Evolutionary conservation across 441 rosid species (phyloP), one percentile per base, ranked within the genome.

Genomic region (Dalechampia spathulata): DNA sequence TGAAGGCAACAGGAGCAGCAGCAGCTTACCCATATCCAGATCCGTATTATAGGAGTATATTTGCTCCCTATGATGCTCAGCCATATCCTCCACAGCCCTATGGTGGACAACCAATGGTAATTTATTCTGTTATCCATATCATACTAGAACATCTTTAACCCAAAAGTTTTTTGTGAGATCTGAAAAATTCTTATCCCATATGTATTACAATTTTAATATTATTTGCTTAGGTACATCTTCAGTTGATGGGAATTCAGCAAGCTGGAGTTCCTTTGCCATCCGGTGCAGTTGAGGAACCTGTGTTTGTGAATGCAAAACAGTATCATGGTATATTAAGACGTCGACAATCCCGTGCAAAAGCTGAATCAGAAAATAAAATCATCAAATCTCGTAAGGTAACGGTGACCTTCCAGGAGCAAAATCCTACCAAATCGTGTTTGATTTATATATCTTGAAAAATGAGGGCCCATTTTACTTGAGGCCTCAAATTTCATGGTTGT

Each of bases 241-340:
- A 91, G 78, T 73, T 91, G 37, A 88, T 91, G 95, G 95, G 91
- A 70, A 84, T 88, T 68, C 98, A 91, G 74, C 98, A 91, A 64
- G 89, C 86, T 71, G 98, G 92, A 42, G 90, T 88, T 68, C 98
- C 98, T 47, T 68, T 91, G 71, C 95, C 89, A 58, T 74, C 96
- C 41, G 91, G 83, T 74, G 81, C 96, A 52, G 77, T 88, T 42
- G 94, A 85, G 47, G 92, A 80, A 42, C 94, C 99, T 0, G 78
- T 89, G 65, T 92, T 70, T 62, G 95, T 91, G 27, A 91, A 91
- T 72, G 83, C 98, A 41, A 91, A 88, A 77, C 95, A 91, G 71
- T 91, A 86, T 68, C 87, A 89, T 60, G 97, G 84, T 44, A 92
- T 92, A 74, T 66, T 88, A 17, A 83, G 91, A 75, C 83, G 96